Conservation (phyloP, 1,284 basidiomycete species). For the Cryptococcus sp. region DNA sequence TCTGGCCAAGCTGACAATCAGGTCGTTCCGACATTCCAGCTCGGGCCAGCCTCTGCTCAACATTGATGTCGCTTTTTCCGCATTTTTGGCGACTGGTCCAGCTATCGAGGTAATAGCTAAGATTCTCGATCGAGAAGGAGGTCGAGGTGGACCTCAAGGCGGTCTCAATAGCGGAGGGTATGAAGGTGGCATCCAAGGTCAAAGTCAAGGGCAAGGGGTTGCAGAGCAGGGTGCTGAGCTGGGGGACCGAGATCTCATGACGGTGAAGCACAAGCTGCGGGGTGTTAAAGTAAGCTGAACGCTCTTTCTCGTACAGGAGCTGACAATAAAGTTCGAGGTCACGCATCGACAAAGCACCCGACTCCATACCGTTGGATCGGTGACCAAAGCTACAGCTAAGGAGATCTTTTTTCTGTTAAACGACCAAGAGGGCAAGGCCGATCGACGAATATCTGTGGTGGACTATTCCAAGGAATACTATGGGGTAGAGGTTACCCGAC, state of each 20-base stretch:
- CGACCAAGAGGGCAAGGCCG: constrained; percentile 22
- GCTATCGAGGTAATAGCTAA: constrained; percentile 24
- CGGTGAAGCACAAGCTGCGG: constrained; percentile 38
- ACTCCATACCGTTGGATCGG: constrained; percentile 30
- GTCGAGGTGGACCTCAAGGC: constrained; percentile 13
- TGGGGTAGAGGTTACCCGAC: constrained; percentile 35
- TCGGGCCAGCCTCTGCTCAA: constrained; percentile 28
- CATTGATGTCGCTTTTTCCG: constrained; percentile 44
- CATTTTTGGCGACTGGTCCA: constrained; percentile 39
- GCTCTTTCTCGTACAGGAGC: constrained; percentile 26
- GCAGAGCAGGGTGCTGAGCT: constrained; percentile 14
- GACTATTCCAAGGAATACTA: constrained; percentile 43
- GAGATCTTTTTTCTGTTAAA: constrained; percentile 25
- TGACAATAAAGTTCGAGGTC: constrained; percentile 32
- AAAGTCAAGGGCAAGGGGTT: constrained; percentile 13
- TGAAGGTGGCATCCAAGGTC: constrained; percentile 13
- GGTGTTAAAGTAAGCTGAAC: constrained; percentile 11
- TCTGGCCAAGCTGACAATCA: constrained; percentile 4
- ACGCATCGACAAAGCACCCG: constrained; percentile 32
- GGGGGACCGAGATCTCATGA: constrained; percentile 27
- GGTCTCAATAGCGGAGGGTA: constrained; percentile 17
- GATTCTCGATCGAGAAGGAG: constrained; percentile 15
- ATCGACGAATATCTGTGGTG: constrained; percentile 28
- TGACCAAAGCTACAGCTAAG: constrained; percentile 28
- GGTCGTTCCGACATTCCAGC: constrained; percentile 36